These are phyloP conservation scores for Rhizopus arrhizus DNA, from an alignment of 371 early-diverging fungal species.

Conservation along the genomic window DNA sequence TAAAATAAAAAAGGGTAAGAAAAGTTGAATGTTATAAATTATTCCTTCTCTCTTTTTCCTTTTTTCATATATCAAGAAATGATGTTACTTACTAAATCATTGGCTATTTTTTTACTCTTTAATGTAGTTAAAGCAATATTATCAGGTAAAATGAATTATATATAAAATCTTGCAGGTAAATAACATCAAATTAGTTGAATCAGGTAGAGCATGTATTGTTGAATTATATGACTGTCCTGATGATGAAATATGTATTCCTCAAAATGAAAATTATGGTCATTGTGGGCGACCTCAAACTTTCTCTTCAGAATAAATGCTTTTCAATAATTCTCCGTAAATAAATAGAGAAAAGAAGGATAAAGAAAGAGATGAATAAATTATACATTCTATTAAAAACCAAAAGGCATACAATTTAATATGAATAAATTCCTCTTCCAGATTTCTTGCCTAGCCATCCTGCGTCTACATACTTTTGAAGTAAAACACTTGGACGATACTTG, in stretches of 20 bases:
- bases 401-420: constrained; percentile 51
- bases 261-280: constrained; percentile 23
- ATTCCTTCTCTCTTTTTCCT: constrained; percentile 1
- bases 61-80: not conserved
- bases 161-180: not conserved
- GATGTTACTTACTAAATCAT: constrained; percentile 7
- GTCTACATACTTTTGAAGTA: constrained; percentile 94
- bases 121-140: constrained; percentile 1
- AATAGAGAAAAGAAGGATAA: not conserved
- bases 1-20: too few species aligned
- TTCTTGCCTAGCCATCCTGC: constrained; percentile 98
- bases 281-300: constrained; percentile 11
- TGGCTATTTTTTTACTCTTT: not conserved
- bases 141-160: not conserved
- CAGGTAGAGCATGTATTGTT: constrained; percentile 20
- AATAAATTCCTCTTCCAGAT: constrained; percentile 88
- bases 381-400: not conserved
- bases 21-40: too few species aligned
- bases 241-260: constrained; percentile 16
- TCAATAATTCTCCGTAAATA: not conserved
- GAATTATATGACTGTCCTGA: constrained; percentile 29
- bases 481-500: constrained; percentile 93
- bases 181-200: not conserved
- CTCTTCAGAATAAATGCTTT: not conserved
- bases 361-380: not conserved